Evolutionary conservation across 495 filamentous ascomycete species (phyloP).

Genomic region (Xylona heveae): DNA sequence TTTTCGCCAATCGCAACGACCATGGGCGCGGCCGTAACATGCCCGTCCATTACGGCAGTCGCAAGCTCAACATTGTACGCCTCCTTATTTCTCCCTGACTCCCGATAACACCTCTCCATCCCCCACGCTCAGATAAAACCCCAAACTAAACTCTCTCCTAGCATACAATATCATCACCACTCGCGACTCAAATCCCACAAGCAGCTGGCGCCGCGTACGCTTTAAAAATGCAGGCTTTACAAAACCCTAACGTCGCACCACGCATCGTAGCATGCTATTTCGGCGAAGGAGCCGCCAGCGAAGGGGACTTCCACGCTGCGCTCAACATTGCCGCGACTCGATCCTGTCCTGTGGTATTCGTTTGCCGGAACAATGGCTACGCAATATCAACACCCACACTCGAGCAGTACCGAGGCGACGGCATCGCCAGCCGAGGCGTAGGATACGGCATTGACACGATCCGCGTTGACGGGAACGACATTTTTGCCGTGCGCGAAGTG

Average conservation of each 20-base stretch:
- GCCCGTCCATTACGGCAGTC: conserved; percentile 90
- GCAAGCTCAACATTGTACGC: conserved; percentile 56
- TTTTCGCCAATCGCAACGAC: conserved; percentile 80
- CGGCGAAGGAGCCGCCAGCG: conserved; percentile 91
- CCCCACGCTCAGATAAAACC: neutral
- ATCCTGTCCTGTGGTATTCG: conserved; percentile 76
- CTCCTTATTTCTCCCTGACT: no score
- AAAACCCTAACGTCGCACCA: conserved; percentile 41
- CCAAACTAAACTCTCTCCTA: conserved; percentile 12
- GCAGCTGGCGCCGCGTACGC: conserved; percentile 88
- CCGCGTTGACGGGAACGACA: conserved; percentile 90
- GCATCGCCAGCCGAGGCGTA: conserved; percentile 83
- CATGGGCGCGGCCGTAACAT: conserved; percentile 75
- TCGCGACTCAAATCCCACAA: conserved; percentile 93
- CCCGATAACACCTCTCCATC: neutral
- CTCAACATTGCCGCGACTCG: conserved; percentile 92
- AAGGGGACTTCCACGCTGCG: conserved; percentile 95
- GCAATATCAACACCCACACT: conserved; percentile 88
- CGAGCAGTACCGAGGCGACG: conserved; percentile 93
- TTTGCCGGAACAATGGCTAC: conserved; percentile 95
- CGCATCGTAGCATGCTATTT: conserved; percentile 80
- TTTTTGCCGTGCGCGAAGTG: conserved; percentile 79
- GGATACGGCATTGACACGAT: conserved; percentile 97
- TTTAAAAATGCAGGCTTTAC: conserved; percentile 62
- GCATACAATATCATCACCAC: conserved; percentile 84